Conservation (phyloP, 148 eudicot genomes). For the Chenopodium album region DNA sequence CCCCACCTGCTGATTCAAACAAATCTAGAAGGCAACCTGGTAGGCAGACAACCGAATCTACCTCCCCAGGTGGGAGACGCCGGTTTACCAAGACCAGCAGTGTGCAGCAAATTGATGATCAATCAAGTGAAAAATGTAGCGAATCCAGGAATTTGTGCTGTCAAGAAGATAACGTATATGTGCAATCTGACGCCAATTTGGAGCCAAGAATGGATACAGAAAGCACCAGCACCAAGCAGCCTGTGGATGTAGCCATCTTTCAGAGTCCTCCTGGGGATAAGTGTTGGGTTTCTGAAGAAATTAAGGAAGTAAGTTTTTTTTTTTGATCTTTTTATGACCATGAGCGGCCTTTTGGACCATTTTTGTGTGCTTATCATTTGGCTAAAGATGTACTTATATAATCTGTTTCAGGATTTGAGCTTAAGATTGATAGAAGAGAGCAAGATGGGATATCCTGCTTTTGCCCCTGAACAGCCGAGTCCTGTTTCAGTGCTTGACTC, state of each 20-base stretch:
- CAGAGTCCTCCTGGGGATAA: conserved; percentile 37
- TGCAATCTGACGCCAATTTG: conserved; percentile 28
- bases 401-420: conserved; percentile 43
- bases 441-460: conserved; percentile 28
- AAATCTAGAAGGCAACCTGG: conserved; percentile 52
- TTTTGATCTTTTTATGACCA: background rate
- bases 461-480: conserved; percentile 66
- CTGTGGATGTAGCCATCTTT: conserved; percentile 32
- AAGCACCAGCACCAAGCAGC: conserved; percentile 30
- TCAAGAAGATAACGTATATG: conserved; percentile 37
- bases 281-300: conserved; percentile 26
- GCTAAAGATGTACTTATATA: conserved; percentile 11
- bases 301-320: conserved; percentile 39
- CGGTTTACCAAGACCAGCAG: conserved; percentile 38
- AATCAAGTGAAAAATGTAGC: conserved; percentile 38
- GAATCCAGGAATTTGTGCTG: conserved; percentile 35
- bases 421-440: conserved; percentile 45
- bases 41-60: conserved; percentile 51
- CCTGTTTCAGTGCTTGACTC: conserved; percentile 87
- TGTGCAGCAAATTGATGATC: conserved; percentile 47
- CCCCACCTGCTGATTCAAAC: conserved; percentile 59
- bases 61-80: conserved; percentile 63
- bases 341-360: background rate
- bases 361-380: background rate
- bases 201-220: conserved; percentile 39